phyloP scores from a whole-genome alignment of 2,329 filamentous ascomycete species.

The Monilinia fructicola region DNA sequence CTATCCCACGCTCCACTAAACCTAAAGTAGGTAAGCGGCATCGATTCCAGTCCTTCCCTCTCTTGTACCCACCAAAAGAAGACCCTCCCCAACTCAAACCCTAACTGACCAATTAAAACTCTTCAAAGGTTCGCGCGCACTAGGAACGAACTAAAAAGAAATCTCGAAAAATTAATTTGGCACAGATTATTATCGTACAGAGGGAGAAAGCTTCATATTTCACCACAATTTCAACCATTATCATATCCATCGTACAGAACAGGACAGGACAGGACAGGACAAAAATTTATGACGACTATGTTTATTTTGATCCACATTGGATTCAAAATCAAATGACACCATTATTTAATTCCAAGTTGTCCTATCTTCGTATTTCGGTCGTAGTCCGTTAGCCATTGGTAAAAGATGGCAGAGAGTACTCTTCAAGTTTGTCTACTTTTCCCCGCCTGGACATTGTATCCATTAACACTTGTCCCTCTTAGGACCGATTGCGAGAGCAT shows the following conservation, averaged over 20 bases:
- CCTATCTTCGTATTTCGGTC: neutral
- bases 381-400: slow-evolving; percentile 13
- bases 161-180: slow-evolving; percentile 24
- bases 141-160: slow-evolving; percentile 9
- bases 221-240: neutral
- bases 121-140: slow-evolving; percentile 16
- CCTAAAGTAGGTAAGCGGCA: too few relatives aligned
- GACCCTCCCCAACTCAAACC: neutral
- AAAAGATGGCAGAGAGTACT: slow-evolving; percentile 40
- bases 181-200: slow-evolving; percentile 1
- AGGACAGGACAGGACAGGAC: too few relatives aligned
- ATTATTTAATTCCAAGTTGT: neutral
- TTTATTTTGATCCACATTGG: neutral
- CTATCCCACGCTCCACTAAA: neutral
- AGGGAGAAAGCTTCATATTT: slow-evolving; percentile 16
- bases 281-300: neutral
- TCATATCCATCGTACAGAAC: neutral
- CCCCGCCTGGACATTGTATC: slow-evolving; percentile 30
- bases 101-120: slow-evolving; percentile 8
- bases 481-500: slow-evolving; percentile 54
- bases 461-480: slow-evolving; percentile 25
- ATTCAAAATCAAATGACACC: neutral
- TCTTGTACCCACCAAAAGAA: neutral
- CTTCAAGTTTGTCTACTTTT: slow-evolving; percentile 35
- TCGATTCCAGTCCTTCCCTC: neutral